Conservation (phyloP, 495 filamentous ascomycete genomes). For the Lichina pygmaea region DNA sequence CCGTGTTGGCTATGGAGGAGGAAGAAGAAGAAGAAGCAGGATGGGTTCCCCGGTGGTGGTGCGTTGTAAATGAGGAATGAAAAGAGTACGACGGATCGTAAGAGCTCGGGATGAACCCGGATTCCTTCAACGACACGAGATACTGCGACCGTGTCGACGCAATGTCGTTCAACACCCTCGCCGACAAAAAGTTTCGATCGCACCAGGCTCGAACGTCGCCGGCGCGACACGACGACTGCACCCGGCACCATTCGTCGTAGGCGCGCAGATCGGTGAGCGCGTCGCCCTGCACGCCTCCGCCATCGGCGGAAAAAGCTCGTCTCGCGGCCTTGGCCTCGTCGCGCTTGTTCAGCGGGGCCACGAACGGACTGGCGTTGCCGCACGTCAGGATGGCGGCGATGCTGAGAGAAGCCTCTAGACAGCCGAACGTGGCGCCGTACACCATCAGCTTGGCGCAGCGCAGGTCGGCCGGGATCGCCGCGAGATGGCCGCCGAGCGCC, state of each 20-base stretch:
- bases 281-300: constrained; percentile 48
- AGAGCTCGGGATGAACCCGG: constrained; percentile 39
- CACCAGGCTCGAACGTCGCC: constrained; percentile 53
- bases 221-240: constrained; percentile 24
- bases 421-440: constrained; percentile 79
- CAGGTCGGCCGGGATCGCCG: constrained; percentile 84
- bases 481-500: constrained; percentile 66
- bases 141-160: constrained; percentile 66
- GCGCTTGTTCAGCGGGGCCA: constrained; percentile 53
- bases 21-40: neutral
- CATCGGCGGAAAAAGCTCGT: constrained; percentile 23
- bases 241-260: constrained; percentile 51
- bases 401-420: constrained; percentile 66
- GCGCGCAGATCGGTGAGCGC: constrained; percentile 65
- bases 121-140: constrained; percentile 60
- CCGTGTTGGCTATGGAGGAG: constrained; percentile 3
- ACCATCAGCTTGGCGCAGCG: constrained; percentile 88
- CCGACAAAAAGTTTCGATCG: constrained; percentile 63
- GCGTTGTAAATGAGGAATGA: neutral
- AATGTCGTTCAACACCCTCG: constrained; percentile 65
- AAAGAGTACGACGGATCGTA: constrained; percentile 10
- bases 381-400: constrained; percentile 65
- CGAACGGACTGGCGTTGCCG: constrained; percentile 46
- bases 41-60: neutral
- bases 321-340: constrained; percentile 60